Percentiles rank a stretch among this genome's conserved stretches.
These are phyloP conservation scores for Geotrichum europaeum DNA, from an alignment of 1,139 yeast genomes.

Conservation along the genomic window DNA sequence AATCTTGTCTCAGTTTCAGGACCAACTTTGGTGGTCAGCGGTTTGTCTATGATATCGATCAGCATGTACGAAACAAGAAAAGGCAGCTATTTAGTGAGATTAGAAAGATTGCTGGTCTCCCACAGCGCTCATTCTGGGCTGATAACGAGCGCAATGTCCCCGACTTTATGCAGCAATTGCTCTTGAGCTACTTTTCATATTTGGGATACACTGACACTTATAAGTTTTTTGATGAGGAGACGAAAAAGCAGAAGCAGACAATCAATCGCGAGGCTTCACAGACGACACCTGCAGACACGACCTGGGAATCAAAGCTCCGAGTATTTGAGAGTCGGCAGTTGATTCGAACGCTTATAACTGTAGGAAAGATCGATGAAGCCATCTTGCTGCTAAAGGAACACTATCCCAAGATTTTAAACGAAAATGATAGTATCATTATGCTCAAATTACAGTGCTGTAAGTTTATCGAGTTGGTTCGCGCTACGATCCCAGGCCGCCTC, in stretches of 20 bases:
- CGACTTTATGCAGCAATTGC: slow-evolving; percentile 47
- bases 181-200: slow-evolving; percentile 64
- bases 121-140: background rate
- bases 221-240: slow-evolving; percentile 49
- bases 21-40: slow-evolving; percentile 69
- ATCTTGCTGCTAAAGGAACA: slow-evolving; percentile 40
- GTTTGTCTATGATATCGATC: slow-evolving; percentile 66
- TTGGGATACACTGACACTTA: slow-evolving; percentile 69
- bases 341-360: slow-evolving; percentile 42
- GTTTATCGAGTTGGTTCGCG: slow-evolving; percentile 42
- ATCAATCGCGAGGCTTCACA: slow-evolving; percentile 3
- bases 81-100: slow-evolving; percentile 23
- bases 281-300: slow-evolving; percentile 2
- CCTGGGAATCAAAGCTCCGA: slow-evolving; percentile 3
- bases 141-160: background rate
- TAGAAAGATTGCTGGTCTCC: slow-evolving; percentile 7
- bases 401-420: slow-evolving; percentile 43
- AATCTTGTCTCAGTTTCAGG: slow-evolving; percentile 43
- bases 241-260: background rate
- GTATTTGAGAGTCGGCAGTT: slow-evolving; percentile 40
- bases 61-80: slow-evolving; percentile 50
- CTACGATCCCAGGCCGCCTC: slow-evolving; percentile 8
- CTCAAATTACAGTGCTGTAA: slow-evolving; percentile 51
- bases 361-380: slow-evolving; percentile 47
- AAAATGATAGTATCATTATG: slow-evolving; percentile 38